phyloP scores from a whole-genome alignment of 2,329 filamentous ascomycete species.

The Sporothrix brasiliensis region DNA sequence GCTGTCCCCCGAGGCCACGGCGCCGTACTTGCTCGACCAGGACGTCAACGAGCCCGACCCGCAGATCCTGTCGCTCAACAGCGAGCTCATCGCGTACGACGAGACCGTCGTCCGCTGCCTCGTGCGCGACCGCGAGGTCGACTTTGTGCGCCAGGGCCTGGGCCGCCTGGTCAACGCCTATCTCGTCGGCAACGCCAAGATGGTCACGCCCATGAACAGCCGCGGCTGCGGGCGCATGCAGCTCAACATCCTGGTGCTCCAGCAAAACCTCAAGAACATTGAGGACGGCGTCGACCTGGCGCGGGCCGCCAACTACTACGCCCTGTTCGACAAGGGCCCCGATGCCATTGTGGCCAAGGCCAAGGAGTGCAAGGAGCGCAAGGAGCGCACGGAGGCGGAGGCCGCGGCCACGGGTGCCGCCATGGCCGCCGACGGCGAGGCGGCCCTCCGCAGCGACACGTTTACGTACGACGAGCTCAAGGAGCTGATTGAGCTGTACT shows the following conservation, averaged over 20 bases:
- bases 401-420: constrained; percentile 38
- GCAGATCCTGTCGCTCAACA: constrained; percentile 79
- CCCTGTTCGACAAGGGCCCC: constrained; percentile 66
- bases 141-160: constrained; percentile 76
- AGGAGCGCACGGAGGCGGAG: constrained; percentile 45
- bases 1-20: constrained; percentile 59
- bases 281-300: constrained; percentile 69
- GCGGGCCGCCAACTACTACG: constrained; percentile 68
- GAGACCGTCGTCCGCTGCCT: constrained; percentile 76
- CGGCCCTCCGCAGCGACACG: constrained; percentile 42
- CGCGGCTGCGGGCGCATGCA: constrained; percentile 85
- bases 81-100: constrained; percentile 83
- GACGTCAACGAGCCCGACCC: constrained; percentile 77
- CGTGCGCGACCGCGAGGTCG: constrained; percentile 64
- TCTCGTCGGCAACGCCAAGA: constrained; percentile 70
- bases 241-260: constrained; percentile 89
- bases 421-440: constrained; percentile 33
- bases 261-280: constrained; percentile 95
- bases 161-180: constrained; percentile 76
- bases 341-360: constrained; percentile 67
- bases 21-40: constrained; percentile 67
- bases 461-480: constrained; percentile 70
- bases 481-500: constrained; percentile 66
- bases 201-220: constrained; percentile 79
- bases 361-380: constrained; percentile 50